A percentile compares a stretch with the other conserved stretches of the same genome.
phyloP scores from a whole-genome alignment of 306 rosid genomes.

The Pyrus bretschneideri region DNA sequence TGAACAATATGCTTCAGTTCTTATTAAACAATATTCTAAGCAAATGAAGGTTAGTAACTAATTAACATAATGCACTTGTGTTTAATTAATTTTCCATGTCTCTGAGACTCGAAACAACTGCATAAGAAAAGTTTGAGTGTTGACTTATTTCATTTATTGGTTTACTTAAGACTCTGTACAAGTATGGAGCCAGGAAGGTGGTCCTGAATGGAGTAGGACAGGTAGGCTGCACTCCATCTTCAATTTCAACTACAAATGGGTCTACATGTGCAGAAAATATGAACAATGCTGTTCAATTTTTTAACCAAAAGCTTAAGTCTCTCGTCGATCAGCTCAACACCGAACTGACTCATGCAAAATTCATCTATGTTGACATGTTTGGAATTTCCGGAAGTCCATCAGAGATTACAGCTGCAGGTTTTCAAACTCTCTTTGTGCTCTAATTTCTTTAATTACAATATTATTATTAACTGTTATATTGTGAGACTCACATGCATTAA shows the following conservation, averaged over 20 bases:
- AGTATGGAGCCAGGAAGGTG: conserved; percentile 44
- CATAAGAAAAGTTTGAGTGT: not conserved
- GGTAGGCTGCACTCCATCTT: conserved; percentile 50
- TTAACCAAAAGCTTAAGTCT: conserved; percentile 33
- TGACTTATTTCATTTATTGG: not conserved
- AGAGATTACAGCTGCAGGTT: conserved; percentile 1
- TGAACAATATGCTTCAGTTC: conserved; percentile 30
- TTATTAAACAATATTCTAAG: conserved; percentile 19
- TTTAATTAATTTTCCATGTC: not conserved
- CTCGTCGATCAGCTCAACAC: conserved; percentile 28
- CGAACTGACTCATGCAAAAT: conserved; percentile 24
- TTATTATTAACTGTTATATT: not conserved
- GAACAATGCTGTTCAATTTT: conserved; percentile 20
- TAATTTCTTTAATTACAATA: not conserved
- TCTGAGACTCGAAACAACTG: not conserved
- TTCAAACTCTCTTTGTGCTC: not conserved
- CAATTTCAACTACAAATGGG: conserved; percentile 8
- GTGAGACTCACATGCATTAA: not conserved
- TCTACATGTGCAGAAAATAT: conserved; percentile 26
- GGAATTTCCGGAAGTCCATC: not conserved
- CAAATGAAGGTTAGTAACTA: conserved; percentile 33
- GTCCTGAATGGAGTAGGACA: conserved; percentile 29
- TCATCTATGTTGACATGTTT: conserved; percentile 20
- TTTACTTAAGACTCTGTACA: conserved; percentile 18
- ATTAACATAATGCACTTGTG: not conserved